Evolutionary conservation across 2,329 filamentous ascomycete genomes (phyloP), one percentile per base, ranked within the genome.

Genomic region (Hortaea sp.): DNA sequence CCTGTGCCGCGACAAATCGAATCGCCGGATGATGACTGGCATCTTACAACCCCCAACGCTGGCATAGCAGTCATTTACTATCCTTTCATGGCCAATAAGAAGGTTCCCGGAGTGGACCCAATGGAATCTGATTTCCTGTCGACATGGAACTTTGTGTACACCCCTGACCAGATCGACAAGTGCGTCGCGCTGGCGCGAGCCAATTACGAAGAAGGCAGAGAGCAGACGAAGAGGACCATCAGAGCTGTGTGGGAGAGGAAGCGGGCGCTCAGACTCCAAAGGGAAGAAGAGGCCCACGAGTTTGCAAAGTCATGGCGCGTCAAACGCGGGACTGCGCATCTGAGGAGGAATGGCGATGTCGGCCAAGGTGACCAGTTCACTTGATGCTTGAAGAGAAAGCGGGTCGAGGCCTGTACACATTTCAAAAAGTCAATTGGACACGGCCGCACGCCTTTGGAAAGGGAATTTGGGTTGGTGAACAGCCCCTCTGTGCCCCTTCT

Each of bases 91-190:
- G 78, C 84, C 29, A 97, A 98, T 63, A 76, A 82, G 0, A 83
- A 84, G 49, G 83, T 88, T 0, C 77, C 82, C 0, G 85, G 79
- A 39, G 83, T 97, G n/a, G 84, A 95, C 55, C 92, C 92, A 0
- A 81, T 82, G 27, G 78, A 77, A 2, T 85, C 79, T 44, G 88
- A 95, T 49, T 97, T 88, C 66, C 80, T 97, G 71, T 87, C 81
- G 55, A 98, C 92, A 0, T 98, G 92, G 92, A 98, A 98, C 63
- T 97, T 97, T 63, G 82, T 95, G 29, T 98, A 97, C 65, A 94
- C 85, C 1, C 83, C 88, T 0, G 82, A 92, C 47, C 84, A 98
- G 64, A 81, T 98, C 44, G 89, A 97, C 56, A 78, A 79, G 28
- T 88, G 94, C 0, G 84, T 95, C 2, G 74, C 77, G 5, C 75